Evolutionary conservation across 306 rosid genomes (phyloP).

Genomic region (Sechiopsis laciniata): DNA sequence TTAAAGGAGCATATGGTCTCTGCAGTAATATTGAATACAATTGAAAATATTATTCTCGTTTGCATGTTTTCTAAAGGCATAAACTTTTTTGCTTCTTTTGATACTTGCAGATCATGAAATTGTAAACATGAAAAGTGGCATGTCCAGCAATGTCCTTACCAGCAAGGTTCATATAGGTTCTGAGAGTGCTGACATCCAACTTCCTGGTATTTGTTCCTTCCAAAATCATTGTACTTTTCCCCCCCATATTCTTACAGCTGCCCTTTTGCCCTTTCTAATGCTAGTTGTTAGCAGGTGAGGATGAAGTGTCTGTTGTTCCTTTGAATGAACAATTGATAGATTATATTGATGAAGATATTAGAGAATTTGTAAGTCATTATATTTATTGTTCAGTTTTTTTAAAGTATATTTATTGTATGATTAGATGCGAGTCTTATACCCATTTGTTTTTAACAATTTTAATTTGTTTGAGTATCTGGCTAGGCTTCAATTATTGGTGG

Average conservation of each 20-base stretch:
- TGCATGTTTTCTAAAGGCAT: neutral
- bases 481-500: conserved; percentile 90
- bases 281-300: conserved; percentile 48
- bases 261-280: conserved; percentile 11
- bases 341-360: conserved; percentile 48
- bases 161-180: conserved; percentile 37
- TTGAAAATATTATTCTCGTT: neutral
- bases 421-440: conserved; percentile 9
- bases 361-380: conserved; percentile 61
- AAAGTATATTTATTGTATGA: conserved; percentile 7
- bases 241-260: neutral
- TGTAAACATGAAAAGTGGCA: conserved; percentile 36
- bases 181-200: conserved; percentile 58
- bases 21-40: conserved; percentile 15
- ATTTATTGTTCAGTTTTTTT: neutral
- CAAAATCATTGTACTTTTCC: neutral
- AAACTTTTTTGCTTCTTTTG: neutral
- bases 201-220: conserved; percentile 48
- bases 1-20: conserved; percentile 62
- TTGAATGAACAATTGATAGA: conserved; percentile 58
- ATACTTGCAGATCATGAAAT: conserved; percentile 48
- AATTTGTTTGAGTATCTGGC: neutral
- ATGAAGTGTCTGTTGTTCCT: conserved; percentile 53
- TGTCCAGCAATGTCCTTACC: conserved; percentile 39
- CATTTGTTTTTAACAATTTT: neutral